phyloP scores from a whole-genome alignment of 2,329 filamentous ascomycete genomes.

The Dothistroma septosporum region DNA sequence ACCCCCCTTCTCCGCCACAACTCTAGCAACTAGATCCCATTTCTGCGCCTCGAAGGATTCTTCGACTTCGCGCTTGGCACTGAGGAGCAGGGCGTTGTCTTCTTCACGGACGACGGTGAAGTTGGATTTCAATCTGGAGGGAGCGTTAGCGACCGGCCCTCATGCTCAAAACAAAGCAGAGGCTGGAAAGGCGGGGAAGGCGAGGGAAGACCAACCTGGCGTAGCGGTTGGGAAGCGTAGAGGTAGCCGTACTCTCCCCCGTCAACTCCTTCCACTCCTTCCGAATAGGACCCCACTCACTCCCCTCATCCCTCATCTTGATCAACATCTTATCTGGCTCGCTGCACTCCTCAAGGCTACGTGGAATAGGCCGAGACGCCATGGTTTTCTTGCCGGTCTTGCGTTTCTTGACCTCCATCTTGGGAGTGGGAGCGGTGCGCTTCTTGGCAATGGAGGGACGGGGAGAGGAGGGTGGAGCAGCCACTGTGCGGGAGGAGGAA shows the following conservation, averaged over 20 bases:
- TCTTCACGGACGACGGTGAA: conserved; percentile 36
- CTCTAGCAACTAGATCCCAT: conserved; percentile 37
- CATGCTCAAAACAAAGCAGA: no score
- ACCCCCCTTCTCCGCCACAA: conserved; percentile 32
- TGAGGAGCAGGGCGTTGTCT: conserved; percentile 32
- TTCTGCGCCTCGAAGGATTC: conserved; percentile 39
- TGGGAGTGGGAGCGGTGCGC: neutral
- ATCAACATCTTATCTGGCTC: conserved; percentile 30
- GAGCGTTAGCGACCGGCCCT: conserved; percentile 1
- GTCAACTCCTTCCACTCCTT: conserved; percentile 29
- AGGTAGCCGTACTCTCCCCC: conserved; percentile 32
- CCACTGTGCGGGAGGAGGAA: neutral
- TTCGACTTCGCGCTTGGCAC: conserved; percentile 40
- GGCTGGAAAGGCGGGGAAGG: no score
- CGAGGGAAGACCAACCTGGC: neutral
- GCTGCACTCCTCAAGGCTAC: conserved; percentile 28
- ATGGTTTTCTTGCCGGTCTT: conserved; percentile 13
- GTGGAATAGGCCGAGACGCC: conserved; percentile 16
- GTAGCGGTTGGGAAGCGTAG: conserved; percentile 40
- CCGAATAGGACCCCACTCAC: conserved; percentile 29
- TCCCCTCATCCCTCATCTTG: conserved; percentile 26
- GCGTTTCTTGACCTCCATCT: neutral
- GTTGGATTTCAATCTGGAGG: conserved; percentile 36
- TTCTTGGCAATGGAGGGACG: neutral
- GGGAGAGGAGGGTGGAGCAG: conserved; percentile 1